Evolutionary conservation across 306 rosid genomes (phyloP).

Genomic region (Vigna trinervia): DNA sequence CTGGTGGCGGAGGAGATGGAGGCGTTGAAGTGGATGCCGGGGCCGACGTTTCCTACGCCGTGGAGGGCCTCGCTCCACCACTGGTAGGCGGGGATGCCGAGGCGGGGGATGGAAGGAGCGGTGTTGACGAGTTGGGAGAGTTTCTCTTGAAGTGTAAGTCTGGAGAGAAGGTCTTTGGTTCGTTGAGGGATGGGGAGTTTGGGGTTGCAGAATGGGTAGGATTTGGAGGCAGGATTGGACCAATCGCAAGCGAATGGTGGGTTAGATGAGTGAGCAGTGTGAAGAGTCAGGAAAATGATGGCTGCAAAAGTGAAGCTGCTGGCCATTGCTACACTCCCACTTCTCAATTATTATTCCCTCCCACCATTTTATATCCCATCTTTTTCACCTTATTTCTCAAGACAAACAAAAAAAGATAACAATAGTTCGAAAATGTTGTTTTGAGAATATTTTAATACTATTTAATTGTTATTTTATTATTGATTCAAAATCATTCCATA

Average conservation of each 20-base stretch:
- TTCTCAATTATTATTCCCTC: not conserved
- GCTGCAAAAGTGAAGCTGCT: conserved; percentile 23
- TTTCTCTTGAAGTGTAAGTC: conserved; percentile 92
- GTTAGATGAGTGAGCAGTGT: conserved; percentile 16
- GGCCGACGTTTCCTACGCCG: conserved; percentile 66
- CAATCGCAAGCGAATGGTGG: conserved; percentile 81
- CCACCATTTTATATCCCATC: no score
- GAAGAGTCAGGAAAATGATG: not conserved
- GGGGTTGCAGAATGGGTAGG: conserved; percentile 77
- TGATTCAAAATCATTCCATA: no score
- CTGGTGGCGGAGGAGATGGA: conserved; percentile 64
- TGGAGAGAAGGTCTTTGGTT: conserved; percentile 72
- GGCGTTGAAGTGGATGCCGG: conserved; percentile 60
- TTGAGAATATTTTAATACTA: no score
- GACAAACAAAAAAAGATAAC: no score
- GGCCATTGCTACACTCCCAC: not conserved
- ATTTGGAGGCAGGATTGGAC: conserved; percentile 64
- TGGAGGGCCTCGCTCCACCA: conserved; percentile 99
- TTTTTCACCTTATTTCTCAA: no score
- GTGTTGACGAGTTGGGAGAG: conserved; percentile 84
- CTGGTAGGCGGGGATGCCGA: conserved; percentile 77
- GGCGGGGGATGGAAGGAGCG: conserved; percentile 84
- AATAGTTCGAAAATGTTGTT: no score
- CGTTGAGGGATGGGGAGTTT: conserved; percentile 57
- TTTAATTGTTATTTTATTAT: no score